Conservation (phyloP, 805 yeast species). For the Zygosaccharomyces pseudorouxii region DNA sequence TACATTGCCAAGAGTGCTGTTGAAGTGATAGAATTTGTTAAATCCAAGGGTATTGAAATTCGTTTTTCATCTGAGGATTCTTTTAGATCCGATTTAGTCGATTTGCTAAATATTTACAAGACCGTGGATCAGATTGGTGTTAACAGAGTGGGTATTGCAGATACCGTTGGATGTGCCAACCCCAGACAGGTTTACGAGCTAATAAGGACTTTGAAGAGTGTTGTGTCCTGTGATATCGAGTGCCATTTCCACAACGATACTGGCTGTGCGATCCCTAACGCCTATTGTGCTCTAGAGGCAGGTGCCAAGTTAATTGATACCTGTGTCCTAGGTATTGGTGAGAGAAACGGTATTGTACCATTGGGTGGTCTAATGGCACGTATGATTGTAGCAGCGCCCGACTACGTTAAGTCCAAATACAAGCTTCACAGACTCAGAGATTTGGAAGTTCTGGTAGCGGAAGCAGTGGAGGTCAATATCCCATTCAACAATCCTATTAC, state of each 20-base stretch:
- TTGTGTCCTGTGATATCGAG: slow-evolving; percentile 94
- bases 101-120: slow-evolving; percentile 88
- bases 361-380: slow-evolving; percentile 98
- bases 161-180: slow-evolving; percentile 98
- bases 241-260: slow-evolving; percentile 99
- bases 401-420: slow-evolving; percentile 89
- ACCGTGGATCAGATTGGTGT: slow-evolving; percentile 97
- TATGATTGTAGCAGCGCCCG: slow-evolving; percentile 98
- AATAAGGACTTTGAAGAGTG: slow-evolving; percentile 86
- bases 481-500: slow-evolving; percentile 99
- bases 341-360: slow-evolving; percentile 97
- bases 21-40: slow-evolving; percentile 96
- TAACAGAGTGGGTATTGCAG: slow-evolving; percentile 98
- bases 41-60: slow-evolving; percentile 93
- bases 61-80: slow-evolving; percentile 97
- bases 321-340: slow-evolving; percentile 96
- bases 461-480: slow-evolving; percentile 92
- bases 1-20: slow-evolving; percentile 93
- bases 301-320: slow-evolving; percentile 95
- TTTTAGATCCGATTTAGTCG: slow-evolving; percentile 94
- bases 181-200: slow-evolving; percentile 98
- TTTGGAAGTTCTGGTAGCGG: slow-evolving; percentile 92
- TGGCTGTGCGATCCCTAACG: slow-evolving; percentile 98
- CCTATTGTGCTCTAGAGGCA: slow-evolving; percentile 96
- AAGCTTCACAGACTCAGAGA: slow-evolving; percentile 94